These are phyloP conservation scores for Nasturtium officinale DNA, from an alignment of 345 rosid species.

Conservation along the genomic window DNA sequence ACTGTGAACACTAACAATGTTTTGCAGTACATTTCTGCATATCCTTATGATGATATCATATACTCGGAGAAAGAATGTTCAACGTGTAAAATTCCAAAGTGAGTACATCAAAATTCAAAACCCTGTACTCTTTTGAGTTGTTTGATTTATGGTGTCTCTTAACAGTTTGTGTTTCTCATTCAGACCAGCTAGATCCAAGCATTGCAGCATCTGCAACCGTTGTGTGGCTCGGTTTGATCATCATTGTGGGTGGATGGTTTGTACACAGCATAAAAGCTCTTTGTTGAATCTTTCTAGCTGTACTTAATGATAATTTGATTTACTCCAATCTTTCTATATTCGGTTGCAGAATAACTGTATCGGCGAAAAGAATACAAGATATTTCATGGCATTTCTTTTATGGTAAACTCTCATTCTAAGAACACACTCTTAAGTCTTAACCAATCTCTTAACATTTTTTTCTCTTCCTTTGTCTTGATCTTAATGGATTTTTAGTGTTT, in stretches of 20 bases:
- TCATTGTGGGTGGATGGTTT: slow-evolving; percentile 91
- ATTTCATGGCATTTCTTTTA: slow-evolving; percentile 79
- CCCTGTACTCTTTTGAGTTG: slow-evolving; percentile 3
- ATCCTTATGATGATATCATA: slow-evolving; percentile 70
- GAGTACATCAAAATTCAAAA: slow-evolving; percentile 30
- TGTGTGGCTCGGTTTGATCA: slow-evolving; percentile 86
- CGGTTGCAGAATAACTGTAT: slow-evolving; percentile 76
- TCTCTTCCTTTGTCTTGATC: slow-evolving; percentile 18
- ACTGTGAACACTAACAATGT: slow-evolving; percentile 65
- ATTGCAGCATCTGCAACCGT: slow-evolving; percentile 73
- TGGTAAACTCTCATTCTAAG: slow-evolving; percentile 57
- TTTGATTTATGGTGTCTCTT: background rate
- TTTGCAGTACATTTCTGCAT: slow-evolving; percentile 55
- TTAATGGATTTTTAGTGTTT: slow-evolving; percentile 34
- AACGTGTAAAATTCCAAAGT: slow-evolving; percentile 74
- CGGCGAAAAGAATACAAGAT: slow-evolving; percentile 76
- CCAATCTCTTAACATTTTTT: background rate
- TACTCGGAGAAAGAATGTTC: slow-evolving; percentile 68
- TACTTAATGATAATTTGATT: slow-evolving; percentile 3
- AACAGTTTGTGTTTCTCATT: slow-evolving; percentile 16
- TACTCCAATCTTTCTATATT: background rate
- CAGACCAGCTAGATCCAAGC: slow-evolving; percentile 91
- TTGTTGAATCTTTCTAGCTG: background rate
- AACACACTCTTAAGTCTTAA: background rate
- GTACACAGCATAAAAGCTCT: slow-evolving; percentile 15